Conservation (phyloP, 2,329 filamentous ascomycete genomes). For the Fusarium praegraminearum region DNA sequence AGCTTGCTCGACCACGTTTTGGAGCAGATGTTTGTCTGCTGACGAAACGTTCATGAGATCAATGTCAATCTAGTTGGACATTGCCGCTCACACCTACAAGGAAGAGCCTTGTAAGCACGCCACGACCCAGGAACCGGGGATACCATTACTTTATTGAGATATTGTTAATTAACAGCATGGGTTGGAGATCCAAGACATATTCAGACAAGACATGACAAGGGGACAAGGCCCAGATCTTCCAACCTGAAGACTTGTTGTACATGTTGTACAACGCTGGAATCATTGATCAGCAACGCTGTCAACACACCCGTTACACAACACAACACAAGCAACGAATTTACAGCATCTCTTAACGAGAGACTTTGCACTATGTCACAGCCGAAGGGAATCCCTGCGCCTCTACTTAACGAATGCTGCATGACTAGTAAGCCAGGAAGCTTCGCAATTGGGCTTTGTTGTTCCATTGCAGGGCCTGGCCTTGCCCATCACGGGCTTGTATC, state of each 20-base stretch:
- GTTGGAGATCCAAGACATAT: constrained; percentile 14
- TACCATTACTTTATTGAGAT: constrained; percentile 3
- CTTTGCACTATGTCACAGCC: constrained; percentile 36
- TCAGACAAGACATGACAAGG: constrained; percentile 21
- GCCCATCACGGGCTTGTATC: constrained; percentile 33
- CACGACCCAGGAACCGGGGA: constrained; percentile 29
- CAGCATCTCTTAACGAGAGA: constrained; percentile 39
- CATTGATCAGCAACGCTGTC: not conserved
- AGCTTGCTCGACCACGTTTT: constrained; percentile 34
- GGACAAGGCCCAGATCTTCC: not conserved
- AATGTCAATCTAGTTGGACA: constrained; percentile 12
- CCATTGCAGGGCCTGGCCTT: constrained; percentile 38
- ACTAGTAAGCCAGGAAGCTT: not conserved
- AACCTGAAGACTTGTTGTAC: constrained; percentile 2
- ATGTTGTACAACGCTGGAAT: not conserved
- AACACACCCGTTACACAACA: constrained; percentile 35
- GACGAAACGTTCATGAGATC: constrained; percentile 29
- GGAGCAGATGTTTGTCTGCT: constrained; percentile 24
- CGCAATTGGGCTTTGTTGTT: constrained; percentile 14
- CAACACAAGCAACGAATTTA: constrained; percentile 19
- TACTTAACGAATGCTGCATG: constrained; percentile 8
- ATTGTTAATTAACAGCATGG: constrained; percentile 20
- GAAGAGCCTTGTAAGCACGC: constrained; percentile 1
- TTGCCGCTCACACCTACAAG: constrained; percentile 11
- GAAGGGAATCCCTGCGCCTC: constrained; percentile 19